Base-by-base conservation (phyloP, 2,329 filamentous ascomycete genomes). In the Zymoseptoria tritici region DNA sequence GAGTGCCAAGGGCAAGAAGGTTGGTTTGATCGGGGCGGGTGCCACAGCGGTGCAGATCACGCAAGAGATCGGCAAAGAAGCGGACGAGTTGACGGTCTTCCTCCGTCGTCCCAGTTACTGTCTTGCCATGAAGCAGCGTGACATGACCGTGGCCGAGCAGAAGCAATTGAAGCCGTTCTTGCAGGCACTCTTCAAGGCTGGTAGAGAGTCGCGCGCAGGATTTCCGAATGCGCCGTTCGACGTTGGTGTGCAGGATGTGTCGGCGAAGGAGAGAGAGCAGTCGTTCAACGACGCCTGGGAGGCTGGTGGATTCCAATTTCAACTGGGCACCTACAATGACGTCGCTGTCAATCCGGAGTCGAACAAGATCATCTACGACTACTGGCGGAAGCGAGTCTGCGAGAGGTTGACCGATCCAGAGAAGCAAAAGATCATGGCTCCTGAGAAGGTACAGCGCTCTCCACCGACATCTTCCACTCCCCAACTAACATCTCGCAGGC, bases 21-120 rank as follows among this genome's bases (percentile, higher is more conserved):
- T 77, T 8, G 76, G 71, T 2, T 62, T 79, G 8, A 75, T 79
- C 13, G 77, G 76, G 4, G 76, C 74, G 8, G 77, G 77, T 6
- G 74, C 75, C 2, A 76, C 76, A 0, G 76, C 73, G 4, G 73
- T 79, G 3, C 77, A 79, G 57, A 70, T 72, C 31, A 70, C 69
- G 2, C 71, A 74, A 49, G 70, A 73, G 57, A 62, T 69, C 2
- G 68, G 67, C 42, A 68, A 68, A 49, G 62, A 70, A 29, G 71
- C 70, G 20, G 63, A 61, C 1, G 74, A 73, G 1, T 70, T 89
- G 2, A 79, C 76, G 1, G 82, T 88, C 24, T 87, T 88, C 70
- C 83, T 88, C 64, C 80, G 86, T 9, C 88, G 85, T 1, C 86
- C 86, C 0, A 88, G 87, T 59, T 75, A 87, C 4, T 83, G 83